phyloP scores from a whole-genome alignment of 768 basidiomycete genomes.

The Trametes cingulata region DNA sequence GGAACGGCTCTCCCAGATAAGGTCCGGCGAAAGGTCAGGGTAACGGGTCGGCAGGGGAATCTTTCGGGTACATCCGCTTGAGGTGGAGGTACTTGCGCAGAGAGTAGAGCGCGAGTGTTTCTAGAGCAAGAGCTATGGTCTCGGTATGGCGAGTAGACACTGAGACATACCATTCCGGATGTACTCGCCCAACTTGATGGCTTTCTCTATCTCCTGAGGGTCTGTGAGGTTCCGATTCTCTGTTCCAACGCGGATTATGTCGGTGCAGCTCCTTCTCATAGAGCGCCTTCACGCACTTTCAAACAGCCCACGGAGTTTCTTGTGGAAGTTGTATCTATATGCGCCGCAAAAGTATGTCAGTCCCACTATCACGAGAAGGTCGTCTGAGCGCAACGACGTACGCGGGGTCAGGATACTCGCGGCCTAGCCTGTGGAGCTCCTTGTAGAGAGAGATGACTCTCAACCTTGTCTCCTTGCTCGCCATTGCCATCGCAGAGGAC shows the following conservation, averaged over 20 bases:
- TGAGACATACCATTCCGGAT: constrained; percentile 73
- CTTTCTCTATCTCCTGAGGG: constrained; percentile 72
- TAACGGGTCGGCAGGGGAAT: constrained; percentile 15
- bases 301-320: constrained; percentile 66
- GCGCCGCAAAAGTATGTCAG: background rate
- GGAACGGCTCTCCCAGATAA: too few relatives aligned
- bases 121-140: constrained; percentile 39
- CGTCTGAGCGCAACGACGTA: constrained; percentile 39
- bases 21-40: background rate
- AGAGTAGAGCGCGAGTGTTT: constrained; percentile 81
- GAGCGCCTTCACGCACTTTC: constrained; percentile 54
- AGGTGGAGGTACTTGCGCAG: constrained; percentile 82
- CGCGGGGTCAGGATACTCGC: constrained; percentile 83
- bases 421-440: constrained; percentile 75
- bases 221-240: constrained; percentile 70
- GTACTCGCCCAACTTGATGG: constrained; percentile 74
- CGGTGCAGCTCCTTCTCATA: background rate
- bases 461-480: constrained; percentile 52
- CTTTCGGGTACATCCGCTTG: constrained; percentile 61
- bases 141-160: background rate
- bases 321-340: constrained; percentile 74
- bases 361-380: background rate
- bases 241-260: constrained; percentile 28
- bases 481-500: constrained; percentile 38
- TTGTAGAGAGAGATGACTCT: constrained; percentile 78